These are phyloP conservation scores for Lithocarpus polystachyus DNA, from an alignment of 306 rosid genomes.

Conservation along the genomic window DNA sequence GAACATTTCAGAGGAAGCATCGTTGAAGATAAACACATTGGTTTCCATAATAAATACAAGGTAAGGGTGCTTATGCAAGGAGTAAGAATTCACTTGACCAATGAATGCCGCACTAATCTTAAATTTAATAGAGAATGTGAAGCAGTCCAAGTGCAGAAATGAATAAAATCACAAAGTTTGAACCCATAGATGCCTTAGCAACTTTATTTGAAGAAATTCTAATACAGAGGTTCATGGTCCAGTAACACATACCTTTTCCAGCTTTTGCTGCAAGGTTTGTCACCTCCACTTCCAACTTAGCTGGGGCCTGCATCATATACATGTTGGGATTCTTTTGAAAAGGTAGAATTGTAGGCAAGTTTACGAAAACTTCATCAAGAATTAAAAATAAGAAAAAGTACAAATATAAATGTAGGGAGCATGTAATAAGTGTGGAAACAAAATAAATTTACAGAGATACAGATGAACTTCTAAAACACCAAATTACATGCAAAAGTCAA, in stretches of 20 bases:
- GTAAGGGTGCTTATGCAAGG: neutral
- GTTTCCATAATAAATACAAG: neutral
- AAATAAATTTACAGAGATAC: neutral
- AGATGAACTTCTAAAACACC: neutral
- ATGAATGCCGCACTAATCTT: neutral
- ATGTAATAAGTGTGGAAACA: neutral
- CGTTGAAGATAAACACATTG: neutral
- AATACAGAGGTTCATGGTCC: constrained; percentile 7
- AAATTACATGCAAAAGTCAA: neutral
- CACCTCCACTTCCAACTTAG: constrained; percentile 92
- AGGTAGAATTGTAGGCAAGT: constrained; percentile 4
- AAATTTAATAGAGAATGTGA: neutral
- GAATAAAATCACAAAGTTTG: neutral
- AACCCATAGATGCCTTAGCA: neutral
- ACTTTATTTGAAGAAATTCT: neutral
- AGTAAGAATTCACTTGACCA: neutral
- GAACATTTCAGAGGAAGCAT: neutral
- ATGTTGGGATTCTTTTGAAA: constrained; percentile 10
- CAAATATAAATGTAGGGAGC: neutral
- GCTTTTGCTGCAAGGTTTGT: constrained; percentile 97
- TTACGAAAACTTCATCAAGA: neutral
- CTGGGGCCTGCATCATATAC: constrained; percentile 60
- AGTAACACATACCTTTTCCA: constrained; percentile 69
- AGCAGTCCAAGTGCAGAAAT: constrained; percentile 2
- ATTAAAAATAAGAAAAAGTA: neutral